Conservation (phyloP, 2,329 filamentous ascomycete species). For the Alternaria brassicicola region DNA sequence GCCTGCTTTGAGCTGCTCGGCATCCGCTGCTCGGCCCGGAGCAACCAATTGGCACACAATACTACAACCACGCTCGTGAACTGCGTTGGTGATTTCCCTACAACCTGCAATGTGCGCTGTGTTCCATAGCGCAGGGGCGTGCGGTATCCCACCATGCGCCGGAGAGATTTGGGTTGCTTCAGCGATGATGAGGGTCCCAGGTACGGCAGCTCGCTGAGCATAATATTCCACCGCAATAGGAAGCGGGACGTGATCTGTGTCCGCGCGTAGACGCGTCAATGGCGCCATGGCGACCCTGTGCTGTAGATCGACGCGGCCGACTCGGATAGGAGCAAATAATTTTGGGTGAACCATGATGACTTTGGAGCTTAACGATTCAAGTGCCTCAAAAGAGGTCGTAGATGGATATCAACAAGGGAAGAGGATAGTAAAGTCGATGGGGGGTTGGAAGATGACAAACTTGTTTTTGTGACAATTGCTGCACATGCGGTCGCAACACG, state of each 20-base stretch:
- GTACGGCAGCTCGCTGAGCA: not conserved
- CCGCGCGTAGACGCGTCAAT: not conserved
- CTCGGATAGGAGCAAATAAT: not conserved
- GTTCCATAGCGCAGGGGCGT: not conserved
- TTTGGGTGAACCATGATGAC: not conserved
- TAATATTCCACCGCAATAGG: not conserved
- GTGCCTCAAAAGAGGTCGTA: not conserved
- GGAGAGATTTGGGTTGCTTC: not conserved
- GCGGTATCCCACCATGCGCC: not conserved
- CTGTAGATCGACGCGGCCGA: not conserved
- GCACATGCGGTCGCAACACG: not conserved
- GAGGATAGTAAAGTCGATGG: not conserved
- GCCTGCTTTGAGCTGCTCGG: not conserved
- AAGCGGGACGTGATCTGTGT: not conserved
- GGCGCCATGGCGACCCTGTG: not conserved
- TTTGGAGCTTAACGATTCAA: not conserved
- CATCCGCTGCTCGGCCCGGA: not conserved
- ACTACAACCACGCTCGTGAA: not conserved
- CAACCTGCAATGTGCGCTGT: not conserved
- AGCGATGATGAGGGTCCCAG: not conserved
- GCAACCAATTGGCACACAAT: not conserved
- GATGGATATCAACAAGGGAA: not conserved
- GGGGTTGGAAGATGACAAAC: not conserved
- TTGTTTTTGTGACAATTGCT: not conserved
- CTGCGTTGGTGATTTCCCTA: not conserved